Evolutionary conservation across 768 basidiomycete genomes (phyloP), one percentile per base, ranked within the genome.

Genomic region (Rhizopogon sp.): DNA sequence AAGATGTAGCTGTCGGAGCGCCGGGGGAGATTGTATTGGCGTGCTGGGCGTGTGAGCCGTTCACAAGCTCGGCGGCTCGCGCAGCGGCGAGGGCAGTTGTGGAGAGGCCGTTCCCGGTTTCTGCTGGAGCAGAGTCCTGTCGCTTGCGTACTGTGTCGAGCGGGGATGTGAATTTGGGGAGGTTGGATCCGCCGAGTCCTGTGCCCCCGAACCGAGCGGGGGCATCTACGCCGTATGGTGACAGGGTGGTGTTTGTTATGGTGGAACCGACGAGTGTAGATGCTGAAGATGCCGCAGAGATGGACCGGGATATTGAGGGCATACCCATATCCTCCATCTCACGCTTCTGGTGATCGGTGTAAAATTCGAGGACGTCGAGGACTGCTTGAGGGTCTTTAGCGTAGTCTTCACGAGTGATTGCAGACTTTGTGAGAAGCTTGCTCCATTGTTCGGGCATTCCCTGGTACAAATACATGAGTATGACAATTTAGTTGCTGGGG

Each of bases 381-480:
- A 99, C 96, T 1, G 96, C 96, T 65, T 98, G 96, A 0, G 96
- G 96, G 65, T 99, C 90, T 67, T 90, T 90, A 5, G 91, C 93
- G 55, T 98, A 97, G 70, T 99, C 96, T 72, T 99, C 96, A 53
- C 92, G 88, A 2, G 96, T 99, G 71, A 99, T 97, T 35, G 94
- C 94, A 3, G 93, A 95, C 66, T 95, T 93, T 5, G 93, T 98
- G 63, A 99, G 80, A n/a, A 99, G 79, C 58, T 94, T 91, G 65
- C 84, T 90, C 96, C 96, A 99, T 76, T 96, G 93, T 54, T 97
- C 94, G 9, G 96, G 96, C 69, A 99, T 84, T 55, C 96, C 96
- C 93, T 94, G 60, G 29, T 43, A 31, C 40, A 51, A 28, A 39
- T 39, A 47, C 11, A 37, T 16, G 6, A 45, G 10, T 13, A 41